Evolutionary conservation across 2,329 filamentous ascomycete species (phyloP), one percentile per base, ranked within the genome.

Genomic region (Fusarium udum): DNA sequence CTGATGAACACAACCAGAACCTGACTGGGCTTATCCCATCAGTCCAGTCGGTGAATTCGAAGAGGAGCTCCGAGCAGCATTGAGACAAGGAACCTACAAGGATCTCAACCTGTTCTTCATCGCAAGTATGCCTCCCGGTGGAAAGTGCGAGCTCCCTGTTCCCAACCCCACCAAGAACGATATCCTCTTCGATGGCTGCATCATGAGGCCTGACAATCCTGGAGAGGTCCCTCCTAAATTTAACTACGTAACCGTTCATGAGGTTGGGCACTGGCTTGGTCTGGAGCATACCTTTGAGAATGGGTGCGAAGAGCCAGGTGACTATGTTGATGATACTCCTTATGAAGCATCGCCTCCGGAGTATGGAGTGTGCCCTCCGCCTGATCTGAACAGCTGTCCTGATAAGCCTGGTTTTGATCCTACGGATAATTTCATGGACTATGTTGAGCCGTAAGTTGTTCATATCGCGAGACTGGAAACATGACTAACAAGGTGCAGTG

Each of bases 211-310:
- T 1, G 4, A 24, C 1, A 49, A 48, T 5, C 32, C 45, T 6
- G 51, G 46, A 13, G 31, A 61, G 4, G 13, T 26, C 20, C 61
- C 66, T 10, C 49, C 66, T 0, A 36, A 18, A 0, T 73, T 57
- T 7, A 24, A 39, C 2, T 26, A 18, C 1, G 37, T 61, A 0
- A 68, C 71, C 1, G 49, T 71, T 2, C 67, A 73, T 6, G 66
- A 73, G 26, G 71, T 73, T 4, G 61, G 70, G 0, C 66, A 73
- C 31, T 73, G 66, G 70, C 55, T 73, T 24, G 66, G 70, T 12
- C 45, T 73, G 14, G 61, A 71, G 0, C 70, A 73, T 49, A 73
- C 71, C 4, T 73, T 73, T 26, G 24, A 58, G 6, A 73, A 71
- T 18, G 61, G 70, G 3, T 73, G 66, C 2, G 40, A 73, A 4